Percentiles rank a stretch among this genome's conserved stretches.
Conservation (phyloP, 768 basidiomycete genomes). For the Macrolepiota fuliginosa region DNA sequence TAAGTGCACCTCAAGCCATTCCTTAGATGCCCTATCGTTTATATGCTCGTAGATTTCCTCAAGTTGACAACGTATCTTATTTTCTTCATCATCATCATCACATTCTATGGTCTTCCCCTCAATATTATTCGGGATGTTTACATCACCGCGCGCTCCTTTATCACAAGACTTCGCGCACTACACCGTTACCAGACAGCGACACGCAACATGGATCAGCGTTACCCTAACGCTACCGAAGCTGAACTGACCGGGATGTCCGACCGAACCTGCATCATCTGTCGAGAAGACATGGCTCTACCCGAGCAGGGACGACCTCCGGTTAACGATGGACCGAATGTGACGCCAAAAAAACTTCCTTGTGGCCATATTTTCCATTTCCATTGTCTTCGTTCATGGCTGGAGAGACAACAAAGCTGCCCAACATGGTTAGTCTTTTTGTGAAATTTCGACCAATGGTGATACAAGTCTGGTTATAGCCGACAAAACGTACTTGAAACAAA, state of each 20-base stretch:
- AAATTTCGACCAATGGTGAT: constrained; percentile 13
- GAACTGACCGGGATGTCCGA: constrained; percentile 83
- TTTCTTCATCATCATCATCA: constrained; percentile 93
- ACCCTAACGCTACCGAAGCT: constrained; percentile 87
- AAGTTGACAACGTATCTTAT: constrained; percentile 89
- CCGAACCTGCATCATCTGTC: constrained; percentile 95
- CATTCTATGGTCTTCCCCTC: constrained; percentile 91
- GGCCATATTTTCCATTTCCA: constrained; percentile 99
- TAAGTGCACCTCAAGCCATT: constrained; percentile 31
- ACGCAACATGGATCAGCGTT: constrained; percentile 92
- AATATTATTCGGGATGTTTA: constrained; percentile 98
- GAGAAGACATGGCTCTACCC: constrained; percentile 84
- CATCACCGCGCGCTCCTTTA: constrained; percentile 90
- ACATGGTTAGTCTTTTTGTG: constrained; percentile 70
- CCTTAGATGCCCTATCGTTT: constrained; percentile 9
- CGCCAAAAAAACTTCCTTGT: constrained; percentile 95
- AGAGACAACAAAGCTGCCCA: constrained; percentile 97
- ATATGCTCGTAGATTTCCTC: constrained; percentile 70
- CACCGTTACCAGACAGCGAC: constrained; percentile 93
- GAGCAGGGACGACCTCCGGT: constrained; percentile 27
- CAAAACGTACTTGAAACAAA: constrained; percentile 68
- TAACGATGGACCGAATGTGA: constrained; percentile 82
- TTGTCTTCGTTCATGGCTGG: constrained; percentile 95
- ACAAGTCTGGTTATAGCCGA: constrained; percentile 45
- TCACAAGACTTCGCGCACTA: constrained; percentile 82